These are phyloP conservation scores for Aspergillus conjunctus DNA, from an alignment of 495 filamentous ascomycete species.

Conservation along the genomic window DNA sequence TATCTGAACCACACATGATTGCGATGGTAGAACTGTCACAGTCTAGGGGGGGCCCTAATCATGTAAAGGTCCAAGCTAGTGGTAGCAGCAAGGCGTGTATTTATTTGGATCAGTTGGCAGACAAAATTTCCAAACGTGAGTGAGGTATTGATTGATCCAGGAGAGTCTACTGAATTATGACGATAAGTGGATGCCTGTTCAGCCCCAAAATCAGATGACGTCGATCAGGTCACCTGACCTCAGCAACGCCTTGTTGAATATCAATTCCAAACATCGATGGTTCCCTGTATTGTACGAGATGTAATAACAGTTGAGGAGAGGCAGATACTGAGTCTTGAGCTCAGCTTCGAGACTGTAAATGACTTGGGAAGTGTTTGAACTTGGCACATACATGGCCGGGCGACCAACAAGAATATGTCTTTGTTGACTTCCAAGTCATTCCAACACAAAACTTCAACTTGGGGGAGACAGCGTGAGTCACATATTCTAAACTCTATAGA, in stretches of 20 bases:
- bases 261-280: neutral
- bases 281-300: neutral
- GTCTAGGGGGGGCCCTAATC: neutral
- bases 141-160: neutral
- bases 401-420: no score
- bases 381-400: no score
- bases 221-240: slow-evolving; percentile 14
- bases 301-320: no score
- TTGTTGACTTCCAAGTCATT: no score
- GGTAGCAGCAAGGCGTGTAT: neutral
- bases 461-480: no score
- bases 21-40: slow-evolving; percentile 19
- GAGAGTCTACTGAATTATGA: neutral
- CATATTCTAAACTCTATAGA: no score
- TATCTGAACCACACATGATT: slow-evolving; percentile 73
- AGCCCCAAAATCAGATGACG: slow-evolving; percentile 16
- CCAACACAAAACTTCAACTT: no score
- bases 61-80: neutral
- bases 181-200: slow-evolving; percentile 13
- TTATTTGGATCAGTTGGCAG: neutral
- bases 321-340: no score
- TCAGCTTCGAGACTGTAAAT: no score
- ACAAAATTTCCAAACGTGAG: neutral
- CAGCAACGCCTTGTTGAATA: neutral
- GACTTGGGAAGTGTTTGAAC: no score